Conservation (phyloP, 164 flowering plant genomes). For the Dillenia suffruticosa region DNA sequence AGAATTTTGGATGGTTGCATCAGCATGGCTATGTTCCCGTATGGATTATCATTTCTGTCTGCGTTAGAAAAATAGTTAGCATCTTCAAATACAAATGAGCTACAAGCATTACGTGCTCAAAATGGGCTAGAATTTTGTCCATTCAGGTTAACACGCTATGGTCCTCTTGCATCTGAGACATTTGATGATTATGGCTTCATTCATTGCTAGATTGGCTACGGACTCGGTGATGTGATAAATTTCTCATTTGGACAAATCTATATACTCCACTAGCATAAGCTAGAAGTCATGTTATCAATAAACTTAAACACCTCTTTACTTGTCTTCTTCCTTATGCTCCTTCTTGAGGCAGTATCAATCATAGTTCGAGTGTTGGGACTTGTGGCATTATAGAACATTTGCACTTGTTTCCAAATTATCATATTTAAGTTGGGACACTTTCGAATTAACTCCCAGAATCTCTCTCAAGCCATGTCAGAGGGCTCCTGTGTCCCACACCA, state of each 20-base stretch:
- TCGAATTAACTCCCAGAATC: not conserved
- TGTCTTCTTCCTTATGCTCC: not conserved
- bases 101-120: not conserved
- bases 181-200: not conserved
- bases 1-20: not conserved
- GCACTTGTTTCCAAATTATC: not conserved
- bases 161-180: not conserved
- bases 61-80: too few species aligned
- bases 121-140: not conserved
- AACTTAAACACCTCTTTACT: not conserved
- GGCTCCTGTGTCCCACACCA: not conserved
- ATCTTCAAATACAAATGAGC: too few species aligned
- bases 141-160: not conserved
- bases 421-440: not conserved
- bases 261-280: too few species aligned
- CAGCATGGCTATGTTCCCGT: not conserved
- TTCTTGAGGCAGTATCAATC: not conserved
- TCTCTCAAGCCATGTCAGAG: not conserved
- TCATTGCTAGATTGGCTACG: too few species aligned
- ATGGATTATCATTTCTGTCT: not conserved
- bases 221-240: too few species aligned
- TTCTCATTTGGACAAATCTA: too few species aligned
- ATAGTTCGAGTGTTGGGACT: not conserved
- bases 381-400: too few species aligned
- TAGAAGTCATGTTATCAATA: not conserved